phyloP scores from a whole-genome alignment of 495 filamentous ascomycete species.

The Penicillium bovifimosum region DNA sequence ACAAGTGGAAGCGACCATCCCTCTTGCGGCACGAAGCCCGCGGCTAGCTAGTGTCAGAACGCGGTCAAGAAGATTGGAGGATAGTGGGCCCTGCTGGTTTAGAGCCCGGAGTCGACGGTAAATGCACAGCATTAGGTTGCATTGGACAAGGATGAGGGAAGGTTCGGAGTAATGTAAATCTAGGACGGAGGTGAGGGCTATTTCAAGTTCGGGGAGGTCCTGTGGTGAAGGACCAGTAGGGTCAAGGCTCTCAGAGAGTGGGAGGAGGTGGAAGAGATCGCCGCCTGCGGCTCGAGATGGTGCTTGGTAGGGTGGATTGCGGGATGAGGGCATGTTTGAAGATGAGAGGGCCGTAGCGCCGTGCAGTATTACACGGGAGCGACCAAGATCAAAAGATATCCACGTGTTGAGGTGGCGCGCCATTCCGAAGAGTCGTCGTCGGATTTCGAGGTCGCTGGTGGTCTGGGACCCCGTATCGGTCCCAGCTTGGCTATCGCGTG shows the following conservation, averaged over 20 bases:
- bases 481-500: conserved; percentile 7
- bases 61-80: conserved; percentile 30
- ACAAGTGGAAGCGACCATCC: conserved; percentile 31
- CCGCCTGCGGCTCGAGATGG: conserved; percentile 5
- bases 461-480: neutral
- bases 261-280: conserved; percentile 41
- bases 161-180: conserved; percentile 33
- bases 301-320: conserved; percentile 20
- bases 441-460: conserved; percentile 32
- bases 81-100: conserved; percentile 30
- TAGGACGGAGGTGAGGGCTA: conserved; percentile 32
- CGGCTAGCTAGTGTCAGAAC: conserved; percentile 31
- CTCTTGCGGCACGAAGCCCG: conserved; percentile 34
- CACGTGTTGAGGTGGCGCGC: conserved; percentile 47
- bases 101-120: conserved; percentile 46
- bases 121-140: conserved; percentile 49
- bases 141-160: conserved; percentile 40
- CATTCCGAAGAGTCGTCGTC: conserved; percentile 44
- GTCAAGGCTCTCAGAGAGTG: conserved; percentile 42
- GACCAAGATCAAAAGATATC: conserved; percentile 50
- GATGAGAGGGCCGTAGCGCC: conserved; percentile 33
- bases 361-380: conserved; percentile 43
- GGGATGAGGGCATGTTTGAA: conserved; percentile 4
- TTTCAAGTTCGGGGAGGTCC: conserved; percentile 33
- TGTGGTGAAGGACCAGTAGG: conserved; percentile 30